Percentiles rank a stretch among this genome's conserved stretches.
Conservation (phyloP, 164 flowering plant genomes). For the Kalanchoe fedtschenkoi region DNA sequence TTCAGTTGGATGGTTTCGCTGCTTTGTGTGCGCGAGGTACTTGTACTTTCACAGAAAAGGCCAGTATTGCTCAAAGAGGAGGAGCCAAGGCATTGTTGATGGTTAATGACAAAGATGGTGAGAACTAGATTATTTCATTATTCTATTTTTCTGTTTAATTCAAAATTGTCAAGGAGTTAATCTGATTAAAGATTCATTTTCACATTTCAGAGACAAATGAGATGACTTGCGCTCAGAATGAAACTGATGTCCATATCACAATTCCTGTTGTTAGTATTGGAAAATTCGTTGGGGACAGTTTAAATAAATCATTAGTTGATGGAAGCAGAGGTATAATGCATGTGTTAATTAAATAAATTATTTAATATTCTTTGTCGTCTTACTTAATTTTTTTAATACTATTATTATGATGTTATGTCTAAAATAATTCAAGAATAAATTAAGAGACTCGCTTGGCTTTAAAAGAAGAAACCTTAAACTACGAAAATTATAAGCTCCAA, state of each 20-base stretch:
- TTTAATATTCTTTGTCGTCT: too few relatives aligned
- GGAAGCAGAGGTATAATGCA: conserved; percentile 55
- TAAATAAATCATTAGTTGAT: conserved; percentile 32
- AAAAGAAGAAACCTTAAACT: too few relatives aligned
- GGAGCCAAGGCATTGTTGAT: conserved; percentile 60
- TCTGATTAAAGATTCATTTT: background rate
- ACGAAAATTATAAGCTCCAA: too few relatives aligned
- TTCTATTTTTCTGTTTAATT: background rate
- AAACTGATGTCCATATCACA: conserved; percentile 34
- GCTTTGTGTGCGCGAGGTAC: conserved; percentile 58
- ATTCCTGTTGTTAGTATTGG: conserved; percentile 74
- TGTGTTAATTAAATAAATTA: too few relatives aligned
- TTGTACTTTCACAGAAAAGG: conserved; percentile 51
- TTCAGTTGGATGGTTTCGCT: conserved; percentile 49
- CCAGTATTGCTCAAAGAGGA: conserved; percentile 47
- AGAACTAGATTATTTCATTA: background rate
- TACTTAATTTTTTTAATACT: too few relatives aligned
- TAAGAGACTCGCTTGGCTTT: too few relatives aligned
- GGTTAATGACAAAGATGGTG: conserved; percentile 66
- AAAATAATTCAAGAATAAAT: too few relatives aligned
- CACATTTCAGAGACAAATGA: conserved; percentile 37
- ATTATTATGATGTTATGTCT: too few relatives aligned
- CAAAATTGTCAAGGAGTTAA: background rate
- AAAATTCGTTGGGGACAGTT: conserved; percentile 49
- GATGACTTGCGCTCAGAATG: conserved; percentile 59